Conservation (phyloP, 169 alveolate species). For the Cryptosporidium felis region DNA sequence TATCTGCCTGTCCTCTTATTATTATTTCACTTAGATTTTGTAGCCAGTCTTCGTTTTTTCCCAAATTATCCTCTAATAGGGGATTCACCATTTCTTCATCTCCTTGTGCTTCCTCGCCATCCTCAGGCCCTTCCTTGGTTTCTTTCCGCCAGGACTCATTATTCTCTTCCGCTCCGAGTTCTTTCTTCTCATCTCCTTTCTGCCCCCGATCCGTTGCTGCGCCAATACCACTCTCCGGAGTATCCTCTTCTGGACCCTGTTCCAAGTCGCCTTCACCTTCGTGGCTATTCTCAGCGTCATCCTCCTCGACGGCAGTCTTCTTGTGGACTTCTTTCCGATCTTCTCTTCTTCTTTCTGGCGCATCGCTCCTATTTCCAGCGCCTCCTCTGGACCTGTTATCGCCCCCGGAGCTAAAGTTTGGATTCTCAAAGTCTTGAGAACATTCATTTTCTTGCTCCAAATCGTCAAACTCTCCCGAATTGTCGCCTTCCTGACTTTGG, state of each 20-base stretch:
- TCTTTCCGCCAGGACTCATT: conserved; percentile 76
- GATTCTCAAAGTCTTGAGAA: too few species aligned
- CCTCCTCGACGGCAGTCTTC: background rate
- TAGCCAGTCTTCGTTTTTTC: conserved; percentile 8
- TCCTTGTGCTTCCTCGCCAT: conserved; percentile 71
- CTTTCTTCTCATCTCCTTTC: background rate
- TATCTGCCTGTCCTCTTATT: background rate
- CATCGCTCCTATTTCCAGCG: too few species aligned
- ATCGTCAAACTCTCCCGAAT: background rate
- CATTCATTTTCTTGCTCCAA: background rate
- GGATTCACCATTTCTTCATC: conserved; percentile 75
- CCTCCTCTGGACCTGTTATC: too few species aligned
- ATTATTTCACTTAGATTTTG: background rate
- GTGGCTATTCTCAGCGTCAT: background rate
- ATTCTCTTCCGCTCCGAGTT: conserved; percentile 74
- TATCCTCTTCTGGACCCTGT: conserved; percentile 8
- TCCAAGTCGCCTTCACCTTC: conserved; percentile 19
- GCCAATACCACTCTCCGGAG: conserved; percentile 1
- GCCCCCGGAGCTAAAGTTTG: too few species aligned
- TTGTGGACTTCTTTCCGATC: background rate
- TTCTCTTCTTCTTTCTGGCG: too few species aligned
- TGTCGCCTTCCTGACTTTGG: conserved; percentile 58
- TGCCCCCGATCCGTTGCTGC: background rate
- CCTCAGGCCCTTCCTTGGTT: conserved; percentile 71
- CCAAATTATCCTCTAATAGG: conserved; percentile 70